Percentiles rank a stretch among this genome's conserved stretches.
Conservation (phyloP, 371 early-diverging fungal genomes). For the Mucor piriformis region DNA sequence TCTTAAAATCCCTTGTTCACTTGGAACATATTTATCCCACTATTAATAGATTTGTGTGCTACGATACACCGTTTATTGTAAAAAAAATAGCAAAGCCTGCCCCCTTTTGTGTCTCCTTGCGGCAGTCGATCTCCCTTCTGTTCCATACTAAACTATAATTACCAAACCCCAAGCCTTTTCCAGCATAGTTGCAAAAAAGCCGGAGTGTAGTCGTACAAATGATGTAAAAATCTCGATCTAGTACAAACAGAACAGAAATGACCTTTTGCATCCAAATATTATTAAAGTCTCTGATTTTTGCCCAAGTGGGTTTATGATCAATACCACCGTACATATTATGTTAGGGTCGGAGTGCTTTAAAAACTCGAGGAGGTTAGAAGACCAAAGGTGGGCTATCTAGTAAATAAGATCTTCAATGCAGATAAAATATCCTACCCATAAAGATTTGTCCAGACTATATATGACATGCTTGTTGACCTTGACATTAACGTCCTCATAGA, state of each 20-base stretch:
- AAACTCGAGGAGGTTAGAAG: slow-evolving; percentile 99
- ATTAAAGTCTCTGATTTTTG: too few species aligned
- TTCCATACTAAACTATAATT: neutral
- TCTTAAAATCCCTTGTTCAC: neutral
- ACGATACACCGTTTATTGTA: neutral
- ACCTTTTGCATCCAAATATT: neutral
- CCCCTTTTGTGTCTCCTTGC: neutral
- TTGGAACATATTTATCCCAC: too few species aligned
- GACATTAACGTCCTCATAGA: slow-evolving; percentile 99
- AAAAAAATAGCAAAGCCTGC: too few species aligned
- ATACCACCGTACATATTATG: slow-evolving; percentile 87
- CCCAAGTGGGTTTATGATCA: neutral
- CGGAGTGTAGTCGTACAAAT: too few species aligned
- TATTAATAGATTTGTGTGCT: neutral
- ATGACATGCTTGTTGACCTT: slow-evolving; percentile 97
- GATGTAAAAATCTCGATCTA: too few species aligned
- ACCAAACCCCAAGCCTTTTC: too few species aligned
- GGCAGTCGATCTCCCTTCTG: neutral
- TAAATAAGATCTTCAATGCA: slow-evolving; percentile 99
- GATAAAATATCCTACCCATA: slow-evolving; percentile 93
- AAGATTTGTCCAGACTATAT: slow-evolving; percentile 94
- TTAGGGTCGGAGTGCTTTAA: slow-evolving; percentile 98
- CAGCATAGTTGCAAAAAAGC: too few species aligned
- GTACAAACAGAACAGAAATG: too few species aligned
- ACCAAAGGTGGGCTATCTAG: slow-evolving; percentile 98